Evolutionary conservation across 2,329 filamentous ascomycete species (phyloP).

Genomic region (Chaetomiaceae sp.): DNA sequence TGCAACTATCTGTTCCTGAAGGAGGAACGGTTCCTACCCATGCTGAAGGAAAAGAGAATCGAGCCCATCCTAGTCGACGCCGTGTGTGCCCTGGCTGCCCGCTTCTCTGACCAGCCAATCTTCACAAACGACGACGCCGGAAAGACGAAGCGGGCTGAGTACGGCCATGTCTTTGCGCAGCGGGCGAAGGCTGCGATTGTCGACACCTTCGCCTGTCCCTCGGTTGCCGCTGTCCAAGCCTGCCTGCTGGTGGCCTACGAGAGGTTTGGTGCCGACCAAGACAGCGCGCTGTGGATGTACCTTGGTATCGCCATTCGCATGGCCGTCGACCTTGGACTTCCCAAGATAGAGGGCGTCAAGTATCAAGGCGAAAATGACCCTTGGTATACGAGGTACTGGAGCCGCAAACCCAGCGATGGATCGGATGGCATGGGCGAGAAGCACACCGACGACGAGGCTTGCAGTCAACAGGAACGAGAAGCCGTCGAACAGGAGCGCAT

Average conservation of each 20-base stretch:
- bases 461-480: conserved; percentile 49
- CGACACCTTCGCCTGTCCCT: conserved; percentile 77
- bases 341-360: conserved; percentile 71
- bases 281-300: conserved; percentile 93
- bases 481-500: conserved; percentile 75
- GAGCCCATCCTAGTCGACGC: conserved; percentile 84
- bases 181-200: conserved; percentile 78
- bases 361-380: conserved; percentile 52
- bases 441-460: conserved; percentile 38
- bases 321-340: conserved; percentile 74
- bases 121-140: conserved; percentile 46
- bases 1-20: conserved; percentile 83
- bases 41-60: conserved; percentile 73
- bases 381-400: conserved; percentile 44
- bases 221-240: conserved; percentile 77
- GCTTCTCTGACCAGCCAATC: conserved; percentile 65
- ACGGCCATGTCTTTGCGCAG: conserved; percentile 73
- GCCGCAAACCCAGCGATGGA: conserved; percentile 31
- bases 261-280: conserved; percentile 81
- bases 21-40: conserved; percentile 64
- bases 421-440: conserved; percentile 30
- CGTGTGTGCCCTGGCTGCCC: conserved; percentile 74
- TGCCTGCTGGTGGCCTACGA: conserved; percentile 82
- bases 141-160: conserved; percentile 55
- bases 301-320: conserved; percentile 80